phyloP scores from a whole-genome alignment of 202 grass and related monocot genomes.

The Digitaria exilis region DNA sequence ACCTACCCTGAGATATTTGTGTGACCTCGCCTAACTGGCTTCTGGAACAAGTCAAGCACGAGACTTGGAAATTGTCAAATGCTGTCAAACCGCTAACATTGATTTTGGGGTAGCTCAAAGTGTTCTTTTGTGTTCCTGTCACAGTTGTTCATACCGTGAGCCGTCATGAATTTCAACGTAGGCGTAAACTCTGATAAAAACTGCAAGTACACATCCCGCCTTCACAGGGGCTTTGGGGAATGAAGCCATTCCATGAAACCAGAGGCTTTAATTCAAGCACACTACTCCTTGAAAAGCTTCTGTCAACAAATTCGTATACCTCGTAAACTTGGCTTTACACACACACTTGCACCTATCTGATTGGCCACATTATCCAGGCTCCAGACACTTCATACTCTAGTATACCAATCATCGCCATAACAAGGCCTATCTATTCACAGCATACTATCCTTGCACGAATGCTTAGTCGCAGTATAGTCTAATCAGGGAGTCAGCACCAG shows the following conservation, averaged over 20 bases:
- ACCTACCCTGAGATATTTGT: neutral
- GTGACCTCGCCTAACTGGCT: neutral
- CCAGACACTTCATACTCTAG: neutral
- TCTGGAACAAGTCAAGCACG: neutral
- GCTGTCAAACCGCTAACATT: neutral
- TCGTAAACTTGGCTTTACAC: neutral
- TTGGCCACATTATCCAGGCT: neutral
- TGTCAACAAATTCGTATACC: no score
- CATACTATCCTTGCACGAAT: neutral
- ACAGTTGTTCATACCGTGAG: neutral
- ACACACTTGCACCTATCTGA: neutral
- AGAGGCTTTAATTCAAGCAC: no score
- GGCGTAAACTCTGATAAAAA: neutral
- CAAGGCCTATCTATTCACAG: neutral
- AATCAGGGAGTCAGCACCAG: conserved; percentile 73
- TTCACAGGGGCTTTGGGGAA: no score
- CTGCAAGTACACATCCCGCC: neutral
- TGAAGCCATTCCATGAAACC: no score
- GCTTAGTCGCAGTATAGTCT: conserved; percentile 85
- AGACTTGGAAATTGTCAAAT: neutral
- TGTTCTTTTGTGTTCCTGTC: neutral
- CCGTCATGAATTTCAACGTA: neutral
- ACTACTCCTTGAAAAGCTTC: no score
- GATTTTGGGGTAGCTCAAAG: no score
- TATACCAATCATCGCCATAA: neutral